phyloP scores from a whole-genome alignment of 208 protist genomes.

The Crithidia expoeki region DNA sequence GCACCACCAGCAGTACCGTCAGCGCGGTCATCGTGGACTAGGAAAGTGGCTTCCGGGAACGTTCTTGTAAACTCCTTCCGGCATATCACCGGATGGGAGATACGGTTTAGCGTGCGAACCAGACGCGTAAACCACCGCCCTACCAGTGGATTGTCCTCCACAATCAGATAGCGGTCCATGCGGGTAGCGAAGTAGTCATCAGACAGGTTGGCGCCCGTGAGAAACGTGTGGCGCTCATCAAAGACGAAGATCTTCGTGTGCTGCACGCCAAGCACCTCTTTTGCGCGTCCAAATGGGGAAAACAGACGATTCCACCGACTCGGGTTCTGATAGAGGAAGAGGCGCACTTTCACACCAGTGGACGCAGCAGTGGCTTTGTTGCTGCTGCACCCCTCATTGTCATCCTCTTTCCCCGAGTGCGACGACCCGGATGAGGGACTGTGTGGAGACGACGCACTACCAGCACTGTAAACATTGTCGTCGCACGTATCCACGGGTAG shows the following conservation, averaged over 20 bases:
- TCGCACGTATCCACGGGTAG: slow-evolving; percentile 13
- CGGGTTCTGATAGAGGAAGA: slow-evolving; percentile 76
- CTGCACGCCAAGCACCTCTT: slow-evolving; percentile 91
- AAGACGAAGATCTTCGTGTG: slow-evolving; percentile 96
- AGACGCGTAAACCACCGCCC: slow-evolving; percentile 67
- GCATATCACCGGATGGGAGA: slow-evolving; percentile 62
- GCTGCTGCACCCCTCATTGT: slow-evolving; percentile 5
- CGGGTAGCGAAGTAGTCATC: slow-evolving; percentile 95
- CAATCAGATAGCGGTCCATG: slow-evolving; percentile 93
- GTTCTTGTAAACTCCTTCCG: slow-evolving; percentile 29
- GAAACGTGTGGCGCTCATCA: slow-evolving; percentile 80
- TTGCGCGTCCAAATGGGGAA: slow-evolving; percentile 57
- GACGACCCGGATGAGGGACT: slow-evolving; percentile 2
- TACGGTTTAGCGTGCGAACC: slow-evolving; percentile 36
- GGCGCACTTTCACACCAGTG: slow-evolving; percentile 39
- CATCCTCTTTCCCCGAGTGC: not conserved
- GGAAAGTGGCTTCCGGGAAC: not conserved
- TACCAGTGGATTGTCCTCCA: slow-evolving; percentile 64
- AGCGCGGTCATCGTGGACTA: slow-evolving; percentile 9
- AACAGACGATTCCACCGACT: slow-evolving; percentile 65
- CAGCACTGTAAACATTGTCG: too few relatives aligned
- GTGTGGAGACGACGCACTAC: not conserved
- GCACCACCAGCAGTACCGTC: not conserved
- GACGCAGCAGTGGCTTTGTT: not conserved
- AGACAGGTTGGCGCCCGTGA: slow-evolving; percentile 95